phyloP scores from a whole-genome alignment of 257 asterid species.

The Cruciata laevipes region DNA sequence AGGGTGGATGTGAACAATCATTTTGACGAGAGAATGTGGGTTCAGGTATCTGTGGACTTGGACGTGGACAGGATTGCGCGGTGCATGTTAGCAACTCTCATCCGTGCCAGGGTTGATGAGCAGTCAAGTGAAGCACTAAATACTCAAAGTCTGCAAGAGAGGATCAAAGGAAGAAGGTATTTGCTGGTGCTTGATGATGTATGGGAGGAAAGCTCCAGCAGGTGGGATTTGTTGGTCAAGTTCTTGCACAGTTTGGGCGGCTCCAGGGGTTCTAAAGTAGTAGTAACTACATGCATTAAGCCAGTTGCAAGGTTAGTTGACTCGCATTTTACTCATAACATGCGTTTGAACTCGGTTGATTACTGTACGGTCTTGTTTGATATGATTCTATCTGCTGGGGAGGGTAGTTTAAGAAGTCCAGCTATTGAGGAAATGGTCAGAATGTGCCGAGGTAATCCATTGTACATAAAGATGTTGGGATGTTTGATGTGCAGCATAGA shows the following conservation, averaged over 20 bases:
- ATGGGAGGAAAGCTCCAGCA: not conserved
- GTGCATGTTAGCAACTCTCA: constrained; percentile 11
- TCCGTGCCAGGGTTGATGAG: not conserved
- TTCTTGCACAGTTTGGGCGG: constrained; percentile 15
- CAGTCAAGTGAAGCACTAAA: not conserved
- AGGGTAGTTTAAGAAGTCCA: not conserved
- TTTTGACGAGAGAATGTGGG: too few relatives aligned
- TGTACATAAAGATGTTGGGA: constrained; percentile 4
- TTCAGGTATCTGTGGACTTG: too few relatives aligned
- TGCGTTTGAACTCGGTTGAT: not conserved
- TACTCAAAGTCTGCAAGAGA: not conserved
- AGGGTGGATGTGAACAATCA: too few relatives aligned
- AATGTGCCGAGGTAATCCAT: constrained; percentile 16
- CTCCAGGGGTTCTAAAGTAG: constrained; percentile 17
- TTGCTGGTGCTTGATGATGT: constrained; percentile 24
- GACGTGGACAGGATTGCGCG: not conserved
- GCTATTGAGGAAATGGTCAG: not conserved
- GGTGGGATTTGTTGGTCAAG: constrained; percentile 8
- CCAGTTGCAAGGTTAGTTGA: not conserved
- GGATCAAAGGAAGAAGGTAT: constrained; percentile 9
- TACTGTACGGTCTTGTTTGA: constrained; percentile 22
- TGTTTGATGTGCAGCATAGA: not conserved
- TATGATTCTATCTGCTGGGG: constrained; percentile 7
- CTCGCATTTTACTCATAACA: not conserved
- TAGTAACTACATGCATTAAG: constrained; percentile 18